Conservation (phyloP, 495 filamentous ascomycete species). For the Podospora pseudopauciseta region DNA sequence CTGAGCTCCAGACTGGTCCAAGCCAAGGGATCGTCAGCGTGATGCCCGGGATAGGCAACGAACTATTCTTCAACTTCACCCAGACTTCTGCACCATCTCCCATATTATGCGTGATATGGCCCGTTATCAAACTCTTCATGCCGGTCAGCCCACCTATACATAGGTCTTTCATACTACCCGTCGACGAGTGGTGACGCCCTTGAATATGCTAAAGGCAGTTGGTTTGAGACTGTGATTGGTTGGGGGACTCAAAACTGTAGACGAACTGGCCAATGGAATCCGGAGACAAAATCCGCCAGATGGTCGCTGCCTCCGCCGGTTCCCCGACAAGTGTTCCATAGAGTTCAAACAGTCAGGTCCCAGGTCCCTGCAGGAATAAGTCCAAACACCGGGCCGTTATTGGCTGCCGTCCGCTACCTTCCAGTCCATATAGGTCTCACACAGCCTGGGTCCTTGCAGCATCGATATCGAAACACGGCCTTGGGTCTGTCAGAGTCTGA, state of each 20-base stretch:
- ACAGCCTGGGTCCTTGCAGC: background rate
- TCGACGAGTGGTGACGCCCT: background rate
- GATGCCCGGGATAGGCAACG: background rate
- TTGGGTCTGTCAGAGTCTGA: background rate
- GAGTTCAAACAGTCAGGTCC: background rate
- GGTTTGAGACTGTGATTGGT: background rate
- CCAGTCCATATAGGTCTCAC: background rate
- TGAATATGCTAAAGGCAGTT: background rate
- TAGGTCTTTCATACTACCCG: background rate
- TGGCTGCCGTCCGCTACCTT: background rate
- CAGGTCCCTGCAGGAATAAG: background rate
- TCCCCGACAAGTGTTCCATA: conserved; percentile 4
- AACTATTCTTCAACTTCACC: background rate
- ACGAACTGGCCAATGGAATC: background rate
- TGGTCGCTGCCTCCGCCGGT: conserved; percentile 2
- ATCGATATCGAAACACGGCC: background rate
- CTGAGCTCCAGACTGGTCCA: conserved; percentile 6
- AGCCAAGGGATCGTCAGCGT: conserved; percentile 1
- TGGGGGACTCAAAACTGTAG: background rate
- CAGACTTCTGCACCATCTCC: background rate
- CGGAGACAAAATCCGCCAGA: background rate
- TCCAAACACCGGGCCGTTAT: background rate
- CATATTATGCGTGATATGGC: background rate
- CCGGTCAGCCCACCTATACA: background rate
- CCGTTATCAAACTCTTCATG: background rate